Evolutionary conservation across 805 yeast genomes (phyloP).

Genomic region (Kluyveromyces siamensis): DNA sequence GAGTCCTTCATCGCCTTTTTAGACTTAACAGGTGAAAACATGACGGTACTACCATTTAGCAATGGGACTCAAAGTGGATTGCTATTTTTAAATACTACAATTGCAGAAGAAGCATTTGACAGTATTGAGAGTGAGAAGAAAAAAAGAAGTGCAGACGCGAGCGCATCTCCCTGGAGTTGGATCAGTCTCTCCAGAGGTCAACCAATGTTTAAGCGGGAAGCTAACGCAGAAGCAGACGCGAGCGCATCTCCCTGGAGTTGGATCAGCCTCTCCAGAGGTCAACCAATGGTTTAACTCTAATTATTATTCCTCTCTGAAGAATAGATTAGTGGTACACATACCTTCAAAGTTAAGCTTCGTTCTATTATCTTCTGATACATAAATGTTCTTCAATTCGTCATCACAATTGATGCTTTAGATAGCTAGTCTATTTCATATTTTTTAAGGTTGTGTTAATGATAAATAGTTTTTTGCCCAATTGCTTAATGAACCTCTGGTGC

Average conservation of each 20-base stretch:
- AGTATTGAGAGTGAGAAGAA: constrained; percentile 8
- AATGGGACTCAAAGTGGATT: constrained; percentile 23
- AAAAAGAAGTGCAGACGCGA: constrained; percentile 13
- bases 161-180: constrained; percentile 26
- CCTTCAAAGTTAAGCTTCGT: too few relatives aligned
- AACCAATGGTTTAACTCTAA: constrained; percentile 13
- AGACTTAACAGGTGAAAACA: constrained; percentile 21
- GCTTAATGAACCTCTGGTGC: too few relatives aligned
- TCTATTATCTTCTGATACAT: too few relatives aligned
- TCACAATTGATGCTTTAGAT: not conserved
- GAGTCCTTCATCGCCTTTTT: constrained; percentile 26
- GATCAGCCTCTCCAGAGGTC: constrained; percentile 19
- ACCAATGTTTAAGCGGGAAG: constrained; percentile 26
- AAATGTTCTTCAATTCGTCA: not conserved
- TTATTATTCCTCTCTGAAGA: not conserved
- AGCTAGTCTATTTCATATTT: not conserved
- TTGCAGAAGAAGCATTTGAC: constrained; percentile 17
- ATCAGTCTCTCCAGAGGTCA: constrained; percentile 16
- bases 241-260: constrained; percentile 23
- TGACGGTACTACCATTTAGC: constrained; percentile 22
- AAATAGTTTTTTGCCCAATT: not conserved
- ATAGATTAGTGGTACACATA: too few relatives aligned
- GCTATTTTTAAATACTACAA: constrained; percentile 25
- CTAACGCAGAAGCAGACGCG: constrained; percentile 18
- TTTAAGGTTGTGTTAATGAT: too few relatives aligned